A percentile compares a stretch with the other conserved stretches of the same genome.
Conservation (phyloP, 1,139 yeast species). For the Sugiyamaella grinbergsii region DNA sequence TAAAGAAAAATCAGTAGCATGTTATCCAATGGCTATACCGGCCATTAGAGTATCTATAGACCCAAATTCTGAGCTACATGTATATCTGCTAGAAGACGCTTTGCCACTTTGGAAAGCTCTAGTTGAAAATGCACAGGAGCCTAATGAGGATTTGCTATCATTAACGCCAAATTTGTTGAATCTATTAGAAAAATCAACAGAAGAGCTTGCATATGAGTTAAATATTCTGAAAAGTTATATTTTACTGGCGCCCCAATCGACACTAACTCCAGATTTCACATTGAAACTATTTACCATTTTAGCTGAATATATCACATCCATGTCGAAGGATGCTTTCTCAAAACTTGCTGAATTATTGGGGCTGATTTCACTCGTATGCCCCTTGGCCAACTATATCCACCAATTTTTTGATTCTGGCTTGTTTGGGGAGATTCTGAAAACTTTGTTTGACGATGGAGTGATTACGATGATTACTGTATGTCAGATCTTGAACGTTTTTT, state of each 20-base stretch:
- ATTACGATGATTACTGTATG: slow-evolving; percentile 50
- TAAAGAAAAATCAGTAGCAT: slow-evolving; percentile 53
- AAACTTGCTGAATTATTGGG: slow-evolving; percentile 30
- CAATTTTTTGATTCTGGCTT: slow-evolving; percentile 33
- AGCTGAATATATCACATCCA: slow-evolving; percentile 56
- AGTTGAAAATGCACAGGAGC: slow-evolving; percentile 52
- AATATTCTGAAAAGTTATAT: slow-evolving; percentile 73
- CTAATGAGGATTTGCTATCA: slow-evolving; percentile 48
- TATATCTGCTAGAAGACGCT: slow-evolving; percentile 81
- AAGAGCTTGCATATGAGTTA: slow-evolving; percentile 67
- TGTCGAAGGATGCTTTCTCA: slow-evolving; percentile 69
- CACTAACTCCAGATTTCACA: slow-evolving; percentile 31
- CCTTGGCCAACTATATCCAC: slow-evolving; percentile 34
- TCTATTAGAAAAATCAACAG: slow-evolving; percentile 67
- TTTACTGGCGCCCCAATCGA: slow-evolving; percentile 51
- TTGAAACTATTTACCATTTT: slow-evolving; percentile 54
- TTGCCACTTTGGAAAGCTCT: slow-evolving; percentile 79
- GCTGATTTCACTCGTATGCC: slow-evolving; percentile 28
- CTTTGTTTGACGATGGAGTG: slow-evolving; percentile 53
- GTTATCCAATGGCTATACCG: slow-evolving; percentile 69
- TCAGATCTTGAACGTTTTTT: slow-evolving; percentile 53
- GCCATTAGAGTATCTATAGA: slow-evolving; percentile 66
- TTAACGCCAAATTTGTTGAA: slow-evolving; percentile 52
- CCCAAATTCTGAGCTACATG: slow-evolving; percentile 59
- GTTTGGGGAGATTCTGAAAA: slow-evolving; percentile 44